These are phyloP conservation scores for Ophiocordyceps sinensis DNA, from an alignment of 2,329 filamentous ascomycete genomes.

Conservation along the genomic window DNA sequence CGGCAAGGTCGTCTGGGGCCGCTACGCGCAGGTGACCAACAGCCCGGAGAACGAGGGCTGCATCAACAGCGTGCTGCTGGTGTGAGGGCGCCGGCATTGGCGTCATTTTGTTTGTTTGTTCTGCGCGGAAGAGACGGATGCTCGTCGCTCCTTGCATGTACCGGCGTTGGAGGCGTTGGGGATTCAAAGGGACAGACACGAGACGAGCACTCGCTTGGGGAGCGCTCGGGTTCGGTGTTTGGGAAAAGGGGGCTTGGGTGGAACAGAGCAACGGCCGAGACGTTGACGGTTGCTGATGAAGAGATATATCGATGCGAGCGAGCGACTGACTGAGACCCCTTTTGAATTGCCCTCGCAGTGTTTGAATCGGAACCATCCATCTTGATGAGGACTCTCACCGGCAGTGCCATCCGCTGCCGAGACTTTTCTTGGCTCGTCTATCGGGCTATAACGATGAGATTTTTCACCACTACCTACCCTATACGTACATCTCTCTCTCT, in stretches of 20 bases:
- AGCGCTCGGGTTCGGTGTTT: background rate
- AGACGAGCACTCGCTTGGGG: background rate
- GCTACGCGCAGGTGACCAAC: constrained; percentile 46
- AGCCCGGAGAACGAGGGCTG: constrained; percentile 33
- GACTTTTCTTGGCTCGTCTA: too few relatives aligned
- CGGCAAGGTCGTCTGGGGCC: constrained; percentile 88
- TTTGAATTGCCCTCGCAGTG: too few relatives aligned
- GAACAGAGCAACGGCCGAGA: too few relatives aligned
- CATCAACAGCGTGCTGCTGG: constrained; percentile 24
- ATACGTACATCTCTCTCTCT: too few relatives aligned
- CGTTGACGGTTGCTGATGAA: too few relatives aligned
- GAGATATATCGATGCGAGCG: too few relatives aligned
- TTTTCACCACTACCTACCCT: too few relatives aligned
- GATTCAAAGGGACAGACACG: background rate
- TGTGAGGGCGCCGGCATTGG: constrained; percentile 7
- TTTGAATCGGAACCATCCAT: too few relatives aligned
- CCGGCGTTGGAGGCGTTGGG: constrained; percentile 12
- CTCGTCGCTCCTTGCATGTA: constrained; percentile 9
- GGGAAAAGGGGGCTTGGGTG: background rate
- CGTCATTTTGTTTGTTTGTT: background rate
- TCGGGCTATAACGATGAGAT: too few relatives aligned
- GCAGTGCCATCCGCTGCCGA: too few relatives aligned
- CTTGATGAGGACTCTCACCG: too few relatives aligned
- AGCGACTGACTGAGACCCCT: too few relatives aligned
- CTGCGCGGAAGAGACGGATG: background rate